A percentile compares a stretch with the other conserved stretches of the same genome.
Evolutionary conservation across 495 filamentous ascomycete species (phyloP).

Genomic region (Beverwykella pulmonaria): DNA sequence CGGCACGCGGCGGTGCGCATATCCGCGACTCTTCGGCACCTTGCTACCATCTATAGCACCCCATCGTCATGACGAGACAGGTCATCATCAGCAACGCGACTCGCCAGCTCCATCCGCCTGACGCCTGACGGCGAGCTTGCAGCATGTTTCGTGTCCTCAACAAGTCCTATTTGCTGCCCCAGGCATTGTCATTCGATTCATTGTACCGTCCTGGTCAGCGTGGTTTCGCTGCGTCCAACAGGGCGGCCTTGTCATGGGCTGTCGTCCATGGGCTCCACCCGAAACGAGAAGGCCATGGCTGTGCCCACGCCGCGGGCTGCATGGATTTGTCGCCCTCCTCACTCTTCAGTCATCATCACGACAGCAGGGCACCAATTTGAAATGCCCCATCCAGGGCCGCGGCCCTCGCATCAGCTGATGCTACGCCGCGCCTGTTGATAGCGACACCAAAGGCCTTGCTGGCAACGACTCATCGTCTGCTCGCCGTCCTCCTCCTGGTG

Average conservation of each 20-base stretch:
- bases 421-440: background rate
- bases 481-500: background rate
- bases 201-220: constrained; percentile 3
- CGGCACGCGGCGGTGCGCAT: constrained; percentile 4
- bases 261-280: background rate
- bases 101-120: constrained; percentile 12
- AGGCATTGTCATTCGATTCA: constrained; percentile 1
- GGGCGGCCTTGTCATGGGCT: constrained; percentile 22
- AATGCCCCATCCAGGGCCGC: background rate
- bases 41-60: background rate
- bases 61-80: background rate
- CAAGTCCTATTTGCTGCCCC: constrained; percentile 22
- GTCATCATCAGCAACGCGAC: constrained; percentile 14
- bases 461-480: constrained; percentile 6
- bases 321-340: constrained; percentile 6
- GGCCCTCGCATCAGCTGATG: constrained; percentile 26
- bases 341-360: constrained; percentile 10
- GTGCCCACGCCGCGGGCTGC: background rate
- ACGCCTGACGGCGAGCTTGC: constrained; percentile 3
- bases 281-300: background rate
- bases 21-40: background rate
- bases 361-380: background rate
- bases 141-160: constrained; percentile 12
- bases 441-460: constrained; percentile 1
- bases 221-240: background rate